Evolutionary conservation across 129 eudicot species (phyloP), one percentile per base, ranked within the genome.

Genomic region (Solidago caesia): DNA sequence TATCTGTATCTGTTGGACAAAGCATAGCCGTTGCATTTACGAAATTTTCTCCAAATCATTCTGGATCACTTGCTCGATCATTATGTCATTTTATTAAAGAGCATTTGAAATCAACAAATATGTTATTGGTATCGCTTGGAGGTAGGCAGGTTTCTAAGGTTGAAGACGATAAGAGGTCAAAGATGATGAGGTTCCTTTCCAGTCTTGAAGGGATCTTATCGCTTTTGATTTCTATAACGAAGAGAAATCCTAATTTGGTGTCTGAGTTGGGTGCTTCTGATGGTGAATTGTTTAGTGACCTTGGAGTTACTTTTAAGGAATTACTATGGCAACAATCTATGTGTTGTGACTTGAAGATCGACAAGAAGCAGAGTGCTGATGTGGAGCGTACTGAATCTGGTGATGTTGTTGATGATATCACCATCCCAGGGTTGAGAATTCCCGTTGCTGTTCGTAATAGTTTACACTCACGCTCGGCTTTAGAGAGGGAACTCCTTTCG

Each of bases 291-390:
- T 65, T 89, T 71, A 84, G 84, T 74, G 89, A 86, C 60, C 82
- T 89, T 75, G 96, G 96, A 44, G 87, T 75, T 73, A 81, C 78
- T 25, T 87, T 86, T 56, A 82, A 75, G 83, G 96, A 86, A 78
- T 75, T 87, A 12, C 77, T 82, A 1, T 89, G 96, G 96, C 96
- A 89, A 63, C 72, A 82, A 72, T 89, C 96, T 64, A 44, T 86
- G 71, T 71, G 79, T 59, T 82, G 82, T 82, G 87, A 86, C 70
- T 74, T 78, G 15, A 86, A 86, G 84, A 85, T 64, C 72, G 86
- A 89, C 47, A 86, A 88, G 87, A 84, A 82, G 74, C 82, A 67
- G 44, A 86, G 44, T 80, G 75, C 53, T 58, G 84, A 85, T 59
- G 76, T 79, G 42, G 79, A 15, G 1, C 46, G 7, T 33, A 8